These are phyloP conservation scores for Kazachstania bromeliacearum DNA, from an alignment of 805 yeast species.

Conservation along the genomic window DNA sequence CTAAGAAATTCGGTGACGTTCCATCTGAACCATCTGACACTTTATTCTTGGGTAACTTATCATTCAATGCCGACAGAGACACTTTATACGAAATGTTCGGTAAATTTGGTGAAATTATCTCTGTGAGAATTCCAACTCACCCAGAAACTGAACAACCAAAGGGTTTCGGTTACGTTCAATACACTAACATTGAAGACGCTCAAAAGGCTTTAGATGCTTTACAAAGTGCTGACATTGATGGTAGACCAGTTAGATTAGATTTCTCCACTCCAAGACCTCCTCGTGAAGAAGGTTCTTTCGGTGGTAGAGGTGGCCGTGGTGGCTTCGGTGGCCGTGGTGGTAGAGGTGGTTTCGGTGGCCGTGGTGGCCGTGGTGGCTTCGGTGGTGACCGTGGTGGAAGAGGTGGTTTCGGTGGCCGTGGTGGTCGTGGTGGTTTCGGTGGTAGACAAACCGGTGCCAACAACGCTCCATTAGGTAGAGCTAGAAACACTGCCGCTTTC, in stretches of 20 bases:
- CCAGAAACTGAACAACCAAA: slow-evolving; percentile 98
- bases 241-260: slow-evolving; percentile 92
- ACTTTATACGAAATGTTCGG: slow-evolving; percentile 62
- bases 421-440: slow-evolving; percentile 32
- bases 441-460: slow-evolving; percentile 51
- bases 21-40: slow-evolving; percentile 93
- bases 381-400: slow-evolving; percentile 36
- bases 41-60: slow-evolving; percentile 88
- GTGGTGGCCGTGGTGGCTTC: slow-evolving; percentile 21
- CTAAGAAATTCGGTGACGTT: slow-evolving; percentile 81
- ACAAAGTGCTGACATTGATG: slow-evolving; percentile 82
- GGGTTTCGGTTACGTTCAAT: slow-evolving; percentile 98
- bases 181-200: slow-evolving; percentile 78
- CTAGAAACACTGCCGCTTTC: slow-evolving; percentile 48
- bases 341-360: slow-evolving; percentile 23
- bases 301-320: slow-evolving; percentile 25
- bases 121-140: slow-evolving; percentile 94
- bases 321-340: slow-evolving; percentile 32
- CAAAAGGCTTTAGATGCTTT: slow-evolving; percentile 75
- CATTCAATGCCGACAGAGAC: slow-evolving; percentile 84
- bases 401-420: slow-evolving; percentile 32
- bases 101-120: slow-evolving; percentile 70
- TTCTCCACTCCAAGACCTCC: slow-evolving; percentile 82
- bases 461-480: slow-evolving; percentile 43
- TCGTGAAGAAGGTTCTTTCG: slow-evolving; percentile 34